Evolutionary conservation across 345 rosid species (phyloP).

Genomic region (Camelina sativa): DNA sequence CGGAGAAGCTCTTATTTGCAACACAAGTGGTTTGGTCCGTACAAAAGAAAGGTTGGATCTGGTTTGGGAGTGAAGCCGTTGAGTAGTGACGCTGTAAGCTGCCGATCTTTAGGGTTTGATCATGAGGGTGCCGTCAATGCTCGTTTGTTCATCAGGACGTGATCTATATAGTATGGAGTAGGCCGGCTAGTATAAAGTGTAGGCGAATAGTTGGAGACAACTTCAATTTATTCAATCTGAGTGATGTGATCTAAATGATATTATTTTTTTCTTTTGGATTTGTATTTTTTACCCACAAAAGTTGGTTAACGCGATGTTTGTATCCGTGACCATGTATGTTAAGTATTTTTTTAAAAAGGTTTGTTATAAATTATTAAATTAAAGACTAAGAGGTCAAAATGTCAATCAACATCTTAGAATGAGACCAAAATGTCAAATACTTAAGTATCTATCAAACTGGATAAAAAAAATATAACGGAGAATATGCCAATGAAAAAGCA

Average conservation of each 20-base stretch:
- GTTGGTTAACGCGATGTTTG: neutral
- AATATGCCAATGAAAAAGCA: too few relatives aligned
- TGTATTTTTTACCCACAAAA: neutral
- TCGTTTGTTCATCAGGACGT: constrained; percentile 52
- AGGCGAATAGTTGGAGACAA: neutral
- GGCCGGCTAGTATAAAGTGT: neutral
- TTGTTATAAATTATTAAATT: neutral
- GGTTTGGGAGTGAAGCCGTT: constrained; percentile 23
- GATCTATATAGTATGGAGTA: constrained; percentile 24
- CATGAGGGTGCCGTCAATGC: constrained; percentile 44
- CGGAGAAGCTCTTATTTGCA: constrained; percentile 79
- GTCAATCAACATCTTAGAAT: constrained; percentile 5
- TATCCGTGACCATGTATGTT: neutral
- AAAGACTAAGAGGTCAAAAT: constrained; percentile 14
- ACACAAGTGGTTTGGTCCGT: constrained; percentile 83
- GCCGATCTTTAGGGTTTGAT: constrained; percentile 73
- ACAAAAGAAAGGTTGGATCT: constrained; percentile 59
- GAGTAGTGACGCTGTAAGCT: constrained; percentile 48
- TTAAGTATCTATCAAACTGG: neutral
- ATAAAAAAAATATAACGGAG: too few relatives aligned
- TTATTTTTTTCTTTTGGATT: too few relatives aligned
- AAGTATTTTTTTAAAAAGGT: neutral
- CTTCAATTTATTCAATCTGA: neutral
- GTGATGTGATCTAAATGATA: neutral
- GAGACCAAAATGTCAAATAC: neutral